Evolutionary conservation across 345 rosid genomes (phyloP), one percentile per base, ranked within the genome.

Genomic region (Salix caprea): DNA sequence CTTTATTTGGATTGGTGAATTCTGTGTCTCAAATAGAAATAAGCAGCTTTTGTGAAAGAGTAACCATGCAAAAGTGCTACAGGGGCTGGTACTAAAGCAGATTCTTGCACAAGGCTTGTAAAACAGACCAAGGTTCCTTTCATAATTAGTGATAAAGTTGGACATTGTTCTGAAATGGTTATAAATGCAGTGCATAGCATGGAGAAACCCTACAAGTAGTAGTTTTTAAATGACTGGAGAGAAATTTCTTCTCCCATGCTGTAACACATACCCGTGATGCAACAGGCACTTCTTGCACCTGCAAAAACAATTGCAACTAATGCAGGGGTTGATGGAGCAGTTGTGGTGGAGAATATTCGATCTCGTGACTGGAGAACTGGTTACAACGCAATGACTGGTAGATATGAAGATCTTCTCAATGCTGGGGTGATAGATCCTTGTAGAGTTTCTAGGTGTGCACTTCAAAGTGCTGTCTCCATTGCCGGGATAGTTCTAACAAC

Each of bases 381-480:
- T n/a, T n/a, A n/a, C n/a, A n/a, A n/a, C n/a, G n/a, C n/a, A n/a
- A n/a, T n/a, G n/a, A n/a, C n/a, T n/a, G n/a, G n/a, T n/a, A n/a
- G n/a, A n/a, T n/a, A n/a, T n/a, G n/a, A n/a, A n/a, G n/a, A n/a
- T n/a, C n/a, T n/a, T n/a, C n/a, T n/a, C n/a, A n/a, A n/a, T n/a
- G n/a, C n/a, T n/a, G n/a, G n/a, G n/a, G n/a, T n/a, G n/a, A n/a
- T n/a, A n/a, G n/a, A n/a, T n/a, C n/a, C n/a, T n/a, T n/a, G n/a
- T n/a, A n/a, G n/a, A 77, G 97, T 94, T 79, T 81, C 92, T 46
- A 88, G 94, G 78, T 90, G 91, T 56, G 97, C 97, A 1, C 89
- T 94, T 69, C 91, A 92, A 70, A 91, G 84, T 73, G 97, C 98
- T 8, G 94, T 84, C 77, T 94, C 97, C 64, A 82, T 95, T 81